Evolutionary conservation across 2,329 filamentous ascomycete genomes (phyloP), one percentile per base, ranked within the genome.

Genomic region (Phialophora tarda): DNA sequence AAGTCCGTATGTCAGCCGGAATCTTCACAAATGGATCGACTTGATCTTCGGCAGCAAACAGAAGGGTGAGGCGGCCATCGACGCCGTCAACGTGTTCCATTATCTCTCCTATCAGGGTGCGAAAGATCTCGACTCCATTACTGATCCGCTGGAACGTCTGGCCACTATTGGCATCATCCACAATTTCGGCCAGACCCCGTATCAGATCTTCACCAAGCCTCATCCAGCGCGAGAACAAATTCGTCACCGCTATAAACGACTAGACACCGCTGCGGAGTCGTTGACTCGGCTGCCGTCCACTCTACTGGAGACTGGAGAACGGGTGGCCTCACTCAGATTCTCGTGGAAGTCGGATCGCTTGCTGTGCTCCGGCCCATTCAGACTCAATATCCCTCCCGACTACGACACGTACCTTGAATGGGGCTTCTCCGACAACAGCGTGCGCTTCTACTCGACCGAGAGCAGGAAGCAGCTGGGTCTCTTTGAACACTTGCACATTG

Each of bases 111-210:
- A 99, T 75, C 91, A 93, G 68, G 96, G 95, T 6, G 93, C 94
- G 2, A 96, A 91, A 70, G 92, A 99, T 76, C 82, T 99, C 4
- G 95, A 99, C 77, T 89, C 88, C 60, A 98, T 99, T 67, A 88
- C 89, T 7, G 94, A 98, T 75, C 90, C 91, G 0, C 88, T 94
- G 63, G 93, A 98, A 77, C 86, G 93, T 51, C 83, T 93, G 6
- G 91, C 94, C 4, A 94, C 93, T 0, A 97, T 97, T 62, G 92
- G 92, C 38, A 96, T 97, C 72, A 98, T 99, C 73, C 94, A 99
- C 78, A 98, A 98, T 73, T 99, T 99, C 77, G 95, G 95, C 0
- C 95, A 99, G 77, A 99, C 96, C 1, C 95, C 96, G 1, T 91
- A 96, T 73, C 96, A 99, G 77, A 90, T 98, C 17, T 99, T 98